Conservation (phyloP, 2,329 filamentous ascomycete species). For the Didymella segeticola region DNA sequence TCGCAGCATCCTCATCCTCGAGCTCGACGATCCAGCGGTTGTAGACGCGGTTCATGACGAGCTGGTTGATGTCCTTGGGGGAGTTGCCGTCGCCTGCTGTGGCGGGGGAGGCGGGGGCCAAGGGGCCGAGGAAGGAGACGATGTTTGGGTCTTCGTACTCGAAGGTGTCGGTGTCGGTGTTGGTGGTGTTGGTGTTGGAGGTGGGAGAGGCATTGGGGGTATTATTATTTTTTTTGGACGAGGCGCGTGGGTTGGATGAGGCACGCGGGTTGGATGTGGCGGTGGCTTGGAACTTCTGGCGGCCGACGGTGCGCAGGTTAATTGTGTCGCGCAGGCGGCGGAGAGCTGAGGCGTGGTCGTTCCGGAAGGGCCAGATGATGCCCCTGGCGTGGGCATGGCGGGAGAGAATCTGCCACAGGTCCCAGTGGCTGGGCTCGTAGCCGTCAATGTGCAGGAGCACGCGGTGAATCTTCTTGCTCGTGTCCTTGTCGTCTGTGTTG, state of each 20-base stretch:
- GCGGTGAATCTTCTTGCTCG: slow-evolving; percentile 32
- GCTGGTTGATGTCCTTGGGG: slow-evolving; percentile 29
- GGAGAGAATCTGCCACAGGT: slow-evolving; percentile 38
- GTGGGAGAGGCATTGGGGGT: slow-evolving; percentile 17
- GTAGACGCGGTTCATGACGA: slow-evolving; percentile 46
- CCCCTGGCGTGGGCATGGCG: slow-evolving; percentile 43
- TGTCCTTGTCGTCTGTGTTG: slow-evolving; percentile 18
- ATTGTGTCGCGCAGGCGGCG: slow-evolving; percentile 39
- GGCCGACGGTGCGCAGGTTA: slow-evolving; percentile 23
- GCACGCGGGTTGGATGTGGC: slow-evolving; percentile 32
- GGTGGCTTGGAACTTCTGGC: slow-evolving; percentile 23
- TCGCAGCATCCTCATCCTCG: slow-evolving; percentile 60
- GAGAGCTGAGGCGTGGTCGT: slow-evolving; percentile 28
- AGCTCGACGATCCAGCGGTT: slow-evolving; percentile 64
- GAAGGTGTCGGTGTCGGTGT: not conserved
- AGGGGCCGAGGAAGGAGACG: slow-evolving; percentile 19
- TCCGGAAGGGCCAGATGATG: slow-evolving; percentile 40
- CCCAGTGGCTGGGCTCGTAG: slow-evolving; percentile 38
- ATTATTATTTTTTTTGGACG: no score
- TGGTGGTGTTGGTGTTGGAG: not conserved
- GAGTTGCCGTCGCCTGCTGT: slow-evolving; percentile 5
- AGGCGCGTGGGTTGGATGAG: no score
- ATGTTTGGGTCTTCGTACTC: slow-evolving; percentile 27
- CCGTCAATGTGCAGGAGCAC: slow-evolving; percentile 47
- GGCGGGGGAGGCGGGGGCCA: not conserved